Evolutionary conservation across 1,139 yeast genomes (phyloP), one percentile per base, ranked within the genome.

Genomic region (Lodderomyces elongisporus): DNA sequence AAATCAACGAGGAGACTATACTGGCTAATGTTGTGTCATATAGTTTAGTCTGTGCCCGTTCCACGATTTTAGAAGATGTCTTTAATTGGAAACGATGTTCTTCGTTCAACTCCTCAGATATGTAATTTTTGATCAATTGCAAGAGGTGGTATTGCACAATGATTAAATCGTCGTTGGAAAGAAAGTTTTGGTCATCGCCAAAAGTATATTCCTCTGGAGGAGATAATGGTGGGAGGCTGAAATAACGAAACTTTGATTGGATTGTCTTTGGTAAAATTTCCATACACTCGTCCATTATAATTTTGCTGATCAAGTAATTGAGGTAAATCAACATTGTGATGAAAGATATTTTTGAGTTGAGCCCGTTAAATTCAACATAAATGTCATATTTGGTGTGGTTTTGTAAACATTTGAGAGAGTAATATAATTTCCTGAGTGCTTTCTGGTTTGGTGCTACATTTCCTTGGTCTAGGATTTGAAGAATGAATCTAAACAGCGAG

Each of bases 181-280:
- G 22, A 8, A 7, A 8, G 22, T 10, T 20, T 8, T 20, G 22
- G 9, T 20, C 9, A 10, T 20, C 22, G 7, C 10, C 22, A 20
- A 20, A 48, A n/a, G 41, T 34, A 18, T 48, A 38, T 25, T 39
- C 48, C 27, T 33, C 40, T 8, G 52, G 43, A 34, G 51, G 58
- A 1, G 67, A 46, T 10, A 59, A 38, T 3, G 67, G 67, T 3
- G 68, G 65, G 15, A 58, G 41, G 3, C 37, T 34, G 14, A 54
- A 47, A 3, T 32, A 38, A 4, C 37, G 33, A 33, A 52, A 54
- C 17, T 41, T 44, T 10, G 34, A 28, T 3, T 30, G 17, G 5
- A 53, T 39, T 0, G 45, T 35, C 8, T 34, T 31, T 4, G 62
- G 59, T 14, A 56, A 33, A 1, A 32, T 33, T 13, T 37, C 40